Evolutionary conservation across 768 basidiomycete genomes (phyloP), one percentile per base, ranked within the genome.

Genomic region (Hysterangium stoloniferum): DNA sequence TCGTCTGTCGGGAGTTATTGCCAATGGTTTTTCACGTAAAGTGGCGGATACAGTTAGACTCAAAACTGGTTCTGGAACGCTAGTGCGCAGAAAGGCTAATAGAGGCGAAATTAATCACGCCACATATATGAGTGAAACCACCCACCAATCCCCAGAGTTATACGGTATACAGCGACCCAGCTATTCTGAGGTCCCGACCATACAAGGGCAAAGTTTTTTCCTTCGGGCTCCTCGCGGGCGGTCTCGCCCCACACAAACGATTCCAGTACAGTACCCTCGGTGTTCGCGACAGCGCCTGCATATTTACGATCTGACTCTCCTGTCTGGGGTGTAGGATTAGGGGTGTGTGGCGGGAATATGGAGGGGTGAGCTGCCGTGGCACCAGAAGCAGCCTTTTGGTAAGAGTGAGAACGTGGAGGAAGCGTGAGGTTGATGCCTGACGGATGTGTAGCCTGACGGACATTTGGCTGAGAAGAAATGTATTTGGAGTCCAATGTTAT

Each of bases 11-110:
- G 74, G 65, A 2, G 73, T 75, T 11, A 73, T 57, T 12, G 73
- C 64, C 6, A 86, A 62, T 0, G 83, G 77, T 58, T 80, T 86
- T 20, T 94, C 89, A 43, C 92, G 78, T n/a, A 95, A 68, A 1
- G 92, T 96, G n/a, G 82, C 75, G 2, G 87, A 90, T 3, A 83
- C 74, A 0, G 92, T 96, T 25, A 96, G 66, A 59, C 85, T 91
- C 24, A 96, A 74, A 9, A 95, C 64, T 8, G 92, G 92, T 53
- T 92, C 79, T 2, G 69, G 59, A 42, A 84, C 77, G 29, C 74
- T 71, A 13, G 90, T 78, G 28, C 81, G 76, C 25, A 92, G 66
- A 62, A 84, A 93, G 0, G 86, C 90, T 93, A 56, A 5, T 13
- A 43, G 41, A 34, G n/a, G 34, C 13, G 29, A 24, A 29, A 25